phyloP scores from a whole-genome alignment of 805 yeast genomes.

The Candida dajiaensis region DNA sequence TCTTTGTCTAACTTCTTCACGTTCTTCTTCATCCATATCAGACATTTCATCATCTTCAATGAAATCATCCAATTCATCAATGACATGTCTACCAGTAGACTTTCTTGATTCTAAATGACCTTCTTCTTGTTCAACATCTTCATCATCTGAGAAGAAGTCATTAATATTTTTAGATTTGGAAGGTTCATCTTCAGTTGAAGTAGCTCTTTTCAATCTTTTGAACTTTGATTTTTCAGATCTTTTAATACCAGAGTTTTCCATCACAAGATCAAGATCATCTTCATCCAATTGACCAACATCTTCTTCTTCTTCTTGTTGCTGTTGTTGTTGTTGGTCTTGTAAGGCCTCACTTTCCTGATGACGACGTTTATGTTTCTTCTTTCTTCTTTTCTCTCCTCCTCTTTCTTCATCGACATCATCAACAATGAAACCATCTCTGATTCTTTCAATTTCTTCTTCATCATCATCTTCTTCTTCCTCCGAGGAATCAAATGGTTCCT shows the following conservation, averaged over 20 bases:
- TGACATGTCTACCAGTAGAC: slow-evolving; percentile 28
- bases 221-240: slow-evolving; percentile 28
- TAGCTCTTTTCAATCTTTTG: slow-evolving; percentile 81
- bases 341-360: slow-evolving; percentile 36
- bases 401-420: slow-evolving; percentile 81
- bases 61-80: slow-evolving; percentile 92
- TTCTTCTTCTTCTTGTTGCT: no score
- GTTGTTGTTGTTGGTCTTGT: no score
- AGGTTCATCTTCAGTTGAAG: slow-evolving; percentile 29
- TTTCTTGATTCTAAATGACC: slow-evolving; percentile 18
- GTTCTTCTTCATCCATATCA: slow-evolving; percentile 70
- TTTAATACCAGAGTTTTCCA: slow-evolving; percentile 84
- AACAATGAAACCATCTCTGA: slow-evolving; percentile 89
- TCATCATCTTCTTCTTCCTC: slow-evolving; percentile 92
- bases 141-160: slow-evolving; percentile 38
- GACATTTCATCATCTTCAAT: slow-evolving; percentile 96
- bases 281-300: slow-evolving; percentile 78
- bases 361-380: slow-evolving; percentile 32
- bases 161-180: slow-evolving; percentile 21
- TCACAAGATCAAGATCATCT: slow-evolving; percentile 86
- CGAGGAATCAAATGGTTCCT: slow-evolving; percentile 56
- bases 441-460: slow-evolving; percentile 79
- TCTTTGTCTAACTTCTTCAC: slow-evolving; percentile 40
- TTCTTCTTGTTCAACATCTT: slow-evolving; percentile 29
- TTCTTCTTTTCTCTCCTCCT: slow-evolving; percentile 36